Conservation (phyloP, 1,284 basidiomycete species). For the Mrakiaceae sp. region DNA sequence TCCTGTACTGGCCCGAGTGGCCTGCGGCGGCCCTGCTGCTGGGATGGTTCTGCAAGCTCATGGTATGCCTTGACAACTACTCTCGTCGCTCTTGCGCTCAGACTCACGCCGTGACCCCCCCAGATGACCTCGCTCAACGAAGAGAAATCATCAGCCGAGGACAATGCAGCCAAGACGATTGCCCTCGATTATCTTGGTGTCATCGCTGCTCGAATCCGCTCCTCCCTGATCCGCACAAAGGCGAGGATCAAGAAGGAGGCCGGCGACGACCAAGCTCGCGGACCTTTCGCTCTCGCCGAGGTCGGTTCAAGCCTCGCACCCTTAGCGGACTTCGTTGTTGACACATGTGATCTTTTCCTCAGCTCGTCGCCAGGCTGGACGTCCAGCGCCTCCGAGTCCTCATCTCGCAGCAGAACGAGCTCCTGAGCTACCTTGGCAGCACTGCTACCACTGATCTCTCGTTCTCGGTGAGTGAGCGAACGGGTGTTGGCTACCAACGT, state of each 20-base stretch:
- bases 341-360: not conserved
- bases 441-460: not conserved
- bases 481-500: not conserved
- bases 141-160: slow-evolving; percentile 58
- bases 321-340: not conserved
- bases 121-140: slow-evolving; percentile 71
- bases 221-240: slow-evolving; percentile 24
- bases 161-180: slow-evolving; percentile 69
- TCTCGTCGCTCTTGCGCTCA: too few relatives aligned
- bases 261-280: slow-evolving; percentile 15
- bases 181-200: slow-evolving; percentile 85
- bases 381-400: slow-evolving; percentile 47
- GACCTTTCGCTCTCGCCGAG: slow-evolving; percentile 26
- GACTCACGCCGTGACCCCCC: not conserved
- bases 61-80: slow-evolving; percentile 45
- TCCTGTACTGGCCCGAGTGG: slow-evolving; percentile 92
- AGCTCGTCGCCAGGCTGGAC: slow-evolving; percentile 50
- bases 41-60: slow-evolving; percentile 61
- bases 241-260: not conserved
- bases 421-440: not conserved
- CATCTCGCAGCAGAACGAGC: slow-evolving; percentile 24
- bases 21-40: slow-evolving; percentile 77
- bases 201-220: slow-evolving; percentile 71
- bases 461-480: not conserved
- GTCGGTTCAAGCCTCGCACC: not conserved